Evolutionary conservation across 2,329 filamentous ascomycete species (phyloP).

Genomic region (Aspergillus ruber): DNA sequence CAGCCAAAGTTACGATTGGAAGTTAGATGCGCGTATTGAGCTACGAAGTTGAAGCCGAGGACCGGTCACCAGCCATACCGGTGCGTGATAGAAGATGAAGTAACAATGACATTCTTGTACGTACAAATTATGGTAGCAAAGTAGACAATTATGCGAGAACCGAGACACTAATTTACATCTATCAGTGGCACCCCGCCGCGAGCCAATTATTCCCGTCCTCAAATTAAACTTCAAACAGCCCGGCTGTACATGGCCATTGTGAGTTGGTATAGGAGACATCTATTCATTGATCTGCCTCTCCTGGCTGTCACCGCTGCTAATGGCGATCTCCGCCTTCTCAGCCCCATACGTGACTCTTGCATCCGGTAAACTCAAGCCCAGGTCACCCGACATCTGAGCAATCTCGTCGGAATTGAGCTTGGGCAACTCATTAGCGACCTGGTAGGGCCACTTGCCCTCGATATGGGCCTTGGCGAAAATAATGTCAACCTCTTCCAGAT

Average conservation of each 20-base stretch:
- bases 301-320: conserved; percentile 13
- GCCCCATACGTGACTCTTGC: conserved; percentile 4
- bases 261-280: background rate
- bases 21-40: background rate
- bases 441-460: conserved; percentile 27
- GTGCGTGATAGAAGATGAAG: background rate
- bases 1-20: background rate
- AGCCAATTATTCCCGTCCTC: background rate
- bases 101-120: background rate
- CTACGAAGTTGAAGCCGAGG: background rate
- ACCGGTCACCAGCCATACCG: background rate
- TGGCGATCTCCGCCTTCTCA: conserved; percentile 16
- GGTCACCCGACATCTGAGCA: conserved; percentile 15
- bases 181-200: background rate
- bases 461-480: conserved; percentile 34
- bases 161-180: background rate
- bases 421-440: conserved; percentile 21
- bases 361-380: conserved; percentile 27
- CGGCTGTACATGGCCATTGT: background rate
- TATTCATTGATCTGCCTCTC: conserved; percentile 3
- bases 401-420: conserved; percentile 25
- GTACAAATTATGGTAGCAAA: background rate
- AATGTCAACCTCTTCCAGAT: conserved; percentile 36
- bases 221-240: background rate
- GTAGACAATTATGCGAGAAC: background rate